A percentile compares a stretch with the other conserved stretches of the same genome.
These are phyloP conservation scores for Debaryomyces sp. DNA, from an alignment of 1,139 yeast genomes.

Conservation along the genomic window DNA sequence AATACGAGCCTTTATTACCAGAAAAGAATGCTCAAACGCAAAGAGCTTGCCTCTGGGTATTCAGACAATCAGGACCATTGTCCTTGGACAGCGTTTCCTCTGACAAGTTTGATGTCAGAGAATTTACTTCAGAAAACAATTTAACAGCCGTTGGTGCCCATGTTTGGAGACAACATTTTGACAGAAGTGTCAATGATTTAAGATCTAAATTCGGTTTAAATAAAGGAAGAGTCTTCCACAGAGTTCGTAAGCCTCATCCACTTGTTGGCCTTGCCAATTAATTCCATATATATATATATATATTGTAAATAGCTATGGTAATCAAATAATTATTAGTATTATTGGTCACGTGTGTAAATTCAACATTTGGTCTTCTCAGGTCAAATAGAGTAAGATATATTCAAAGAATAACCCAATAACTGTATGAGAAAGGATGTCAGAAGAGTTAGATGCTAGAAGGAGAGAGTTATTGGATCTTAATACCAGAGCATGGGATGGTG, in stretches of 20 bases:
- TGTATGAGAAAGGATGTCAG: constrained; percentile 10
- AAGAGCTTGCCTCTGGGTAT: constrained; percentile 89
- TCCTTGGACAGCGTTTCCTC: constrained; percentile 23
- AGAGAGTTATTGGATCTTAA: constrained; percentile 44
- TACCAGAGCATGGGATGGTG: constrained; percentile 57
- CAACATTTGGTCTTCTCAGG: neutral
- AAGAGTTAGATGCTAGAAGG: constrained; percentile 13
- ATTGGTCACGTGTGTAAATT: neutral
- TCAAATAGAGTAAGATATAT: neutral
- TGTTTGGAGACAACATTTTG: constrained; percentile 87
- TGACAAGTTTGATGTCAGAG: constrained; percentile 69
- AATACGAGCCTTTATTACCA: constrained; percentile 85
- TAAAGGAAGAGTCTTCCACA: constrained; percentile 72
- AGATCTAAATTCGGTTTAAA: constrained; percentile 74
- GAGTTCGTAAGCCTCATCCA: constrained; percentile 43
- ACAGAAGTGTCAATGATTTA: constrained; percentile 67
- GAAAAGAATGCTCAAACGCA: constrained; percentile 85
- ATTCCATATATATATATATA: neutral
- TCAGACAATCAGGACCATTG: constrained; percentile 57
- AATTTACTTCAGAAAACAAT: constrained; percentile 55
- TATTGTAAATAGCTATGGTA: constrained; percentile 5
- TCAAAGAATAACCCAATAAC: neutral
- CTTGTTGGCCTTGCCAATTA: constrained; percentile 9
- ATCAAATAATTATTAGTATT: neutral
- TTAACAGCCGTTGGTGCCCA: constrained; percentile 87